These are phyloP conservation scores for Phlegmacium glaucopus DNA, from an alignment of 768 basidiomycete species.

Conservation along the genomic window DNA sequence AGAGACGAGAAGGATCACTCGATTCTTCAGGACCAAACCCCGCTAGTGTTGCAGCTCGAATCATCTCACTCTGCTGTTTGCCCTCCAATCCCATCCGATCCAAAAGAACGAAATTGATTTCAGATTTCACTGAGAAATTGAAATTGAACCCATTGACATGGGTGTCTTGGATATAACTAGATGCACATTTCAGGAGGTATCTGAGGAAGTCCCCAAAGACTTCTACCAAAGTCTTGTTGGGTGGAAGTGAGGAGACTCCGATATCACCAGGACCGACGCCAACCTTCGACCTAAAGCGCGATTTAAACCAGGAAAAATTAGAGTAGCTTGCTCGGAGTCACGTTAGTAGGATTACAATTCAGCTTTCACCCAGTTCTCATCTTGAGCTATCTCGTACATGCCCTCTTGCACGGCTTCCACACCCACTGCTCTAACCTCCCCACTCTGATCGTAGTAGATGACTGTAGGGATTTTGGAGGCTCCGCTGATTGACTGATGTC, in stretches of 20 bases:
- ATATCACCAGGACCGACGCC: slow-evolving; percentile 14
- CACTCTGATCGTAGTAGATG: slow-evolving; percentile 42
- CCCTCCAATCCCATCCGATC: slow-evolving; percentile 43
- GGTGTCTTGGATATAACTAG: slow-evolving; percentile 38
- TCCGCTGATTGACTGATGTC: slow-evolving; percentile 38
- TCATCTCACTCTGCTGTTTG: slow-evolving; percentile 35
- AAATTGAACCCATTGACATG: slow-evolving; percentile 36
- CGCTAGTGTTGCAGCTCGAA: slow-evolving; percentile 37
- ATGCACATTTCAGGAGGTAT: slow-evolving; percentile 41
- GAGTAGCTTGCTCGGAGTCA: background rate
- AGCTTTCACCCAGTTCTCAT: slow-evolving; percentile 43
- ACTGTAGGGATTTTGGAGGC: slow-evolving; percentile 41
- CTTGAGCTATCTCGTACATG: slow-evolving; percentile 35
- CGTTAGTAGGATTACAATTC: slow-evolving; percentile 38
- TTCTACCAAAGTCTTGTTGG: slow-evolving; percentile 33
- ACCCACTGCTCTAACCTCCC: slow-evolving; percentile 38
- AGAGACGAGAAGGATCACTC: slow-evolving; percentile 31
- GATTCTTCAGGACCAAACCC: slow-evolving; percentile 31
- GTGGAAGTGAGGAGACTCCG: slow-evolving; percentile 39
- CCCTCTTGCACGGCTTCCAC: slow-evolving; percentile 42
- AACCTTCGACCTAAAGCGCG: slow-evolving; percentile 21
- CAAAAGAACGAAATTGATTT: slow-evolving; percentile 40
- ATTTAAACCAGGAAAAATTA: slow-evolving; percentile 25
- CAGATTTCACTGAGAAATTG: slow-evolving; percentile 32
- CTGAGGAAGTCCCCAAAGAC: slow-evolving; percentile 47